These are phyloP conservation scores for Magnusiomyces ingens DNA, from an alignment of 1,139 yeast genomes.

Conservation along the genomic window DNA sequence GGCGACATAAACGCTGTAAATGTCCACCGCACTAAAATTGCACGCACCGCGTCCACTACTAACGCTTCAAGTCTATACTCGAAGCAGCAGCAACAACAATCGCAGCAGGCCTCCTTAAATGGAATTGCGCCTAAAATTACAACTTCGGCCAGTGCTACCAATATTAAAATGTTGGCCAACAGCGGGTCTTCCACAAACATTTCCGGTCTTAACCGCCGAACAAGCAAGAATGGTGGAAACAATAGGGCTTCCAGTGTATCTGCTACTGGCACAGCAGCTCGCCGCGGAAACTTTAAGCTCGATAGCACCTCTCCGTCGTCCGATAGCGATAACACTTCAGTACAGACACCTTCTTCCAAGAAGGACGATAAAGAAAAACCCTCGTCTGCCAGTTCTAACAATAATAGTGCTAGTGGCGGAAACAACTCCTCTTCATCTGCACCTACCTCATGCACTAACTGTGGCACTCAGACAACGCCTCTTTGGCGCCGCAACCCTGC, in stretches of 20 bases:
- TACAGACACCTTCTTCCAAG: not conserved
- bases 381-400: no score
- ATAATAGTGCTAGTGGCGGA: not conserved
- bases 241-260: not conserved
- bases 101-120: slow-evolving; percentile 1
- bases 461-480: slow-evolving; percentile 90
- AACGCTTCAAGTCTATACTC: slow-evolving; percentile 18
- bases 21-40: slow-evolving; percentile 17
- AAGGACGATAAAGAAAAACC: slow-evolving; percentile 1
- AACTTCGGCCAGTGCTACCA: no score
- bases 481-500: slow-evolving; percentile 91
- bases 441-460: slow-evolving; percentile 60
- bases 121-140: no score
- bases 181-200: no score
- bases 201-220: no score
- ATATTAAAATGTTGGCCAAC: no score
- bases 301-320: slow-evolving; percentile 15
- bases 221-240: not conserved
- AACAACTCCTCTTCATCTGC: slow-evolving; percentile 6
- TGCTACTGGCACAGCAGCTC: not conserved
- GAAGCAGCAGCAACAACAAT: not conserved
- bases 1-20: not conserved
- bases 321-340: slow-evolving; percentile 7
- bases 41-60: slow-evolving; percentile 19
- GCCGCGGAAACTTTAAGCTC: not conserved